Evolutionary conservation across 2,329 filamentous ascomycete genomes (phyloP).

Genomic region (Domatiomyces globalis): DNA sequence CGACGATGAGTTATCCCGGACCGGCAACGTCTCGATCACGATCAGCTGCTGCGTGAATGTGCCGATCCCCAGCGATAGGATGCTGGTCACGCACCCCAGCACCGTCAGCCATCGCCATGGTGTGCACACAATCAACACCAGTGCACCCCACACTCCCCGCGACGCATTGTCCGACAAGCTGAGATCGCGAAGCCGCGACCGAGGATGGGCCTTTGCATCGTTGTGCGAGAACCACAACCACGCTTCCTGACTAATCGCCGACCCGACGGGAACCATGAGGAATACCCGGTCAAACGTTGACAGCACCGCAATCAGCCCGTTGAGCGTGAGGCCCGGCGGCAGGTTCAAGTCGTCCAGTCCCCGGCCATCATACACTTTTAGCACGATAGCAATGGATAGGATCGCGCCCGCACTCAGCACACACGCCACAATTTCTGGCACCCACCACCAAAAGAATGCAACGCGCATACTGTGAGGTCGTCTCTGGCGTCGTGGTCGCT

Average conservation of each 20-base stretch:
- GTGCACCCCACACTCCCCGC: conserved; percentile 4
- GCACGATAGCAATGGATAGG: background rate
- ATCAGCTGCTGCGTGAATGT: conserved; percentile 7
- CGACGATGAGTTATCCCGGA: background rate
- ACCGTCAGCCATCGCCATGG: conserved; percentile 1
- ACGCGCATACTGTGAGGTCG: no score
- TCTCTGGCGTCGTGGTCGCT: no score
- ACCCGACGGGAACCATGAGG: conserved; percentile 5
- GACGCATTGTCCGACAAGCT: conserved; percentile 6
- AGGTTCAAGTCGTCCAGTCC: conserved; percentile 3
- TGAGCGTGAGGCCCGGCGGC: conserved; percentile 3
- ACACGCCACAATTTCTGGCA: background rate
- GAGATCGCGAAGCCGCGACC: conserved; percentile 3
- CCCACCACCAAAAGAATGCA: conserved; percentile 1
- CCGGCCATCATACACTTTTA: background rate
- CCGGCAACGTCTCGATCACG: background rate
- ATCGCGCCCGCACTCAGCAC: background rate
- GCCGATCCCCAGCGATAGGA: conserved; percentile 3
- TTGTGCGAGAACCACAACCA: conserved; percentile 5
- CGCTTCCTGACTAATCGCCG: conserved; percentile 7
- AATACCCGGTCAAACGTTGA: conserved; percentile 1
- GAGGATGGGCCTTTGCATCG: background rate
- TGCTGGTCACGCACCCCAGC: conserved; percentile 1
- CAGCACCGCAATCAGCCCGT: conserved; percentile 6
- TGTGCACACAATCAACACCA: background rate